Percentiles rank a stretch among this genome's conserved stretches.
Evolutionary conservation across 352 stramenopile species (phyloP).

Genomic region (Phytophthora meadii): DNA sequence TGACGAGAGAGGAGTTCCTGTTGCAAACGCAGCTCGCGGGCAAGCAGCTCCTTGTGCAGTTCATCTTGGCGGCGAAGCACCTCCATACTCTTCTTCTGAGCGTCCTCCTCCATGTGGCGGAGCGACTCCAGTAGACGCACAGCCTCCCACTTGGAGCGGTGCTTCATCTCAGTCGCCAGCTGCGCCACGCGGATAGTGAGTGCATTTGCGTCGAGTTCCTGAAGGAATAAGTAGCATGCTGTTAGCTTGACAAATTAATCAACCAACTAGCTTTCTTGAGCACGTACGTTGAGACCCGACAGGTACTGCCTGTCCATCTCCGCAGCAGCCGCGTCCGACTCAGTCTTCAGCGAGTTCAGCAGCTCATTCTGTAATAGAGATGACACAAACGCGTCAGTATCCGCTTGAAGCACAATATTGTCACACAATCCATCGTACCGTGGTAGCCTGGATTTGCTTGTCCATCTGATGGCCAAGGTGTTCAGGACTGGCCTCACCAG

Average conservation of each 20-base stretch:
- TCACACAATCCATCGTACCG: conserved; percentile 34
- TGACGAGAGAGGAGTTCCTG: conserved; percentile 70
- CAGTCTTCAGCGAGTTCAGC: conserved; percentile 63
- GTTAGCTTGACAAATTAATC: background rate
- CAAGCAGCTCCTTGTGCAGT: conserved; percentile 78
- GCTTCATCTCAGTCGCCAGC: conserved; percentile 87
- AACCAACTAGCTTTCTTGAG: background rate
- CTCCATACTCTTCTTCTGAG: conserved; percentile 74
- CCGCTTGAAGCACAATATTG: background rate
- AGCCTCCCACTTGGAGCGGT: conserved; percentile 87
- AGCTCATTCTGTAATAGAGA: conserved; percentile 58
- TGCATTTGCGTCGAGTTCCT: conserved; percentile 75
- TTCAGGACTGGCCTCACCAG: conserved; percentile 52
- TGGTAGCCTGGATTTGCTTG: conserved; percentile 74
- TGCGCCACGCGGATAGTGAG: conserved; percentile 82
- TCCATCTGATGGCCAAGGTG: conserved; percentile 55
- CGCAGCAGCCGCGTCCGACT: conserved; percentile 57
- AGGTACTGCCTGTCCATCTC: conserved; percentile 85
- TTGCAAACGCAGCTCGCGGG: conserved; percentile 79
- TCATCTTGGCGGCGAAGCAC: conserved; percentile 71
- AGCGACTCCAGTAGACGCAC: conserved; percentile 77
- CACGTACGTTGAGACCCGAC: conserved; percentile 64
- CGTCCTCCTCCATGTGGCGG: conserved; percentile 80
- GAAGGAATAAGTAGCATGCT: conserved; percentile 6
- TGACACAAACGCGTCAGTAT: conserved; percentile 10